These are phyloP conservation scores for Nidula microcarpa DNA, from an alignment of 768 basidiomycete species.

Conservation along the genomic window DNA sequence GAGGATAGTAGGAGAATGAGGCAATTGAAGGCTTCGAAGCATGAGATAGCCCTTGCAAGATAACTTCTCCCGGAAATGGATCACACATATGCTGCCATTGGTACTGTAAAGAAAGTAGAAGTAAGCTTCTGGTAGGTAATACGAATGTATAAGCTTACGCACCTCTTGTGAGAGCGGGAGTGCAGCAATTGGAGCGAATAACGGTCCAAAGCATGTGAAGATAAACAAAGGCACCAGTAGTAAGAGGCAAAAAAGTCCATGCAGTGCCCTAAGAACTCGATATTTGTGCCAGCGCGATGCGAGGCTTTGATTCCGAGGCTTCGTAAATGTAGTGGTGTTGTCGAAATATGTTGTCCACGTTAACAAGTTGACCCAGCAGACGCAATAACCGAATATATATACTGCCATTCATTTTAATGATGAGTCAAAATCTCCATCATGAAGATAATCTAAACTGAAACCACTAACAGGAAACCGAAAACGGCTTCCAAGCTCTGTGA, in stretches of 20 bases:
- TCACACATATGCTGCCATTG: constrained; percentile 10
- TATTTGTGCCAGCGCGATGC: background rate
- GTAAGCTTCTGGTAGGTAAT: background rate
- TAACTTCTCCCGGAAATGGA: constrained; percentile 6
- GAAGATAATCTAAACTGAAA: background rate
- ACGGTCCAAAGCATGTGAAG: constrained; percentile 8
- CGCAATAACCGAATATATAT: constrained; percentile 8
- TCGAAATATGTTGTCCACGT: constrained; percentile 4
- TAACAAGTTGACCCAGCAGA: constrained; percentile 9
- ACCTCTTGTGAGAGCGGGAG: constrained; percentile 7
- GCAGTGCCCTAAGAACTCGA: background rate
- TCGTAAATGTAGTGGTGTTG: background rate
- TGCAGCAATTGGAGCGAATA: constrained; percentile 10
- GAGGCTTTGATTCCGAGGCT: background rate
- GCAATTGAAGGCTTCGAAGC: background rate
- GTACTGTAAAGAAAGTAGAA: background rate
- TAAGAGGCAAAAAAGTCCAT: background rate
- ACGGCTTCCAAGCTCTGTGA: constrained; percentile 11
- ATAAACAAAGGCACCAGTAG: constrained; percentile 5
- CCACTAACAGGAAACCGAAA: constrained; percentile 7
- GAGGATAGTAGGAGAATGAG: constrained; percentile 1
- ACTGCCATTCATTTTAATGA: constrained; percentile 1
- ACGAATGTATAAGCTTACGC: background rate
- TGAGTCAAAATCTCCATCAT: background rate
- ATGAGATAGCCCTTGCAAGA: constrained; percentile 4